Base-by-base conservation (phyloP, 768 basidiomycete genomes). In the Xerocomus brunneocitrinus region DNA sequence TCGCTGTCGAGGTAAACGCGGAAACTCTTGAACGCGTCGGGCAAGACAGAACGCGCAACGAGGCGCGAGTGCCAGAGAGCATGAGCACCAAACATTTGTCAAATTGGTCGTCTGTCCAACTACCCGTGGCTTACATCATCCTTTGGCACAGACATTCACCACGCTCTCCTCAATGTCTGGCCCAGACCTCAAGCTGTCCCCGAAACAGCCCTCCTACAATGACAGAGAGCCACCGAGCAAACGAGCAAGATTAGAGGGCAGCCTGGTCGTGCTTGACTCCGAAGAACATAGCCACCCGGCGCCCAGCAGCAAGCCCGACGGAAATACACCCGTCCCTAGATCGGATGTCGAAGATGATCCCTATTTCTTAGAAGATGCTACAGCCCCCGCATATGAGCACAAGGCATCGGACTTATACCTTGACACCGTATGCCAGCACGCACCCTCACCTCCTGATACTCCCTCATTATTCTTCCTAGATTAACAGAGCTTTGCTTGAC, bases 401-500 rank as follows among this genome's bases (percentile, higher is more conserved):
- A 69, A 66, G 64, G 79, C 90, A 35, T 89, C 91, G 49, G 94
- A 98, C 71, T 77, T 97, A 62, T 97, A 97, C 70, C 83, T 98
- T 49, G 94, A 98, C 74, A 97, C 94, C 54, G 94, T 89, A 71
- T 68, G 87, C 73, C 54, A 53, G 38, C 56, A 60, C 41, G 56
- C 50, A 52, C 49, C 58, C 46, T 52, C 41, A 43, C 28, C 58
- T 52, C 43, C 41, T 45, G 49, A 53, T 39, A 48, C 34, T 28
- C 56, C 46, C 60, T 67, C 56, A 67, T 61, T 31, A 55, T 51
- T 53, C 36, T 50, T 57, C 59, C 53, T 66, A 98, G 95, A 90
- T 98, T 58, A 93, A 97, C 69, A 82, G 97, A 56, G 82, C 80
- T 44, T 78, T 84, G 42, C 82, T 99, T 53, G 97, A 99, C 71